phyloP scores from a whole-genome alignment of 1,284 basidiomycete species.

The Lignosus rhinocerotis region DNA sequence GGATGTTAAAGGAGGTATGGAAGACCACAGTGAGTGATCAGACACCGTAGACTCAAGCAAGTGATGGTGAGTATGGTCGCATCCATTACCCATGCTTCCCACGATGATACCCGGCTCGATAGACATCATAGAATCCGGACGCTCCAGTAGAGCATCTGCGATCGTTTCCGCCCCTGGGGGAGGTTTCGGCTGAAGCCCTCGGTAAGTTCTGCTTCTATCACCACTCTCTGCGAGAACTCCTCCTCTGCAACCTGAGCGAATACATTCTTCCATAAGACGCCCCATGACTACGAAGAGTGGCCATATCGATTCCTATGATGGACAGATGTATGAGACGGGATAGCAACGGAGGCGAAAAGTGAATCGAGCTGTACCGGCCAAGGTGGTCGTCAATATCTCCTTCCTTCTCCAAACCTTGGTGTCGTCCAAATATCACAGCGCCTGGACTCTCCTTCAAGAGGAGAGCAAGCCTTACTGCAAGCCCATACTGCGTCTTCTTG shows the following conservation, averaged over 20 bases:
- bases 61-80: too few relatives aligned
- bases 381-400: conserved; percentile 34
- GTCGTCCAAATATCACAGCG: conserved; percentile 34
- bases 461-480: conserved; percentile 32
- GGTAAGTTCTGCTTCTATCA: conserved; percentile 23
- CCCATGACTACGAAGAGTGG: conserved; percentile 29
- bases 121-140: conserved; percentile 22
- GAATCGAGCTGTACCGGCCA: conserved; percentile 20
- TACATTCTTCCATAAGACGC: conserved; percentile 27
- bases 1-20: too few relatives aligned
- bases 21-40: too few relatives aligned
- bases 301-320: conserved; percentile 61
- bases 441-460: conserved; percentile 29
- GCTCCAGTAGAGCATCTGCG: conserved; percentile 25
- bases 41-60: too few relatives aligned
- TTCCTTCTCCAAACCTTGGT: conserved; percentile 31
- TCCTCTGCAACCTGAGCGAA: conserved; percentile 24
- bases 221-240: conserved; percentile 22
- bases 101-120: too few relatives aligned
- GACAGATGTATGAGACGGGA: conserved; percentile 86
- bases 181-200: conserved; percentile 13
- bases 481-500: conserved; percentile 34
- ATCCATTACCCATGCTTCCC: too few relatives aligned
- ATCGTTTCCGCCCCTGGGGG: conserved; percentile 2
- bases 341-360: conserved; percentile 58